phyloP scores from a whole-genome alignment of 192 early-diverging fungal genomes.

The Backusella tuberculispora region DNA sequence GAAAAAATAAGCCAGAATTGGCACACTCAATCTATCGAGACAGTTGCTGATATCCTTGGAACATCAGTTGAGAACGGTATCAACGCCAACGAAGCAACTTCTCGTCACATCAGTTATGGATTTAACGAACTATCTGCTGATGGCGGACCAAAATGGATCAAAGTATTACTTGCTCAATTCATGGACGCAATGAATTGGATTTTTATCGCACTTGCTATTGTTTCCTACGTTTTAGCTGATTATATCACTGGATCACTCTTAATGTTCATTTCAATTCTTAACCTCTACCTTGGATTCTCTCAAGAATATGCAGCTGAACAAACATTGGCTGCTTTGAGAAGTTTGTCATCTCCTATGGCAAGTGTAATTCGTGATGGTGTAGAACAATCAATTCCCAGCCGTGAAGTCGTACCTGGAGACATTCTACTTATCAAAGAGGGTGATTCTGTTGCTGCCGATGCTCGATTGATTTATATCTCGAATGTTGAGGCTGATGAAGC shows the following conservation, averaged over 20 bases:
- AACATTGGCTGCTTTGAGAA: conserved; percentile 88
- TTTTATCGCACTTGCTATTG: conserved; percentile 46
- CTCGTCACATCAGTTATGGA: conserved; percentile 51
- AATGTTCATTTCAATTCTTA: conserved; percentile 78
- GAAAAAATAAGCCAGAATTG: conserved; percentile 10
- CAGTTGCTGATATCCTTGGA: neutral
- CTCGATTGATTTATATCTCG: conserved; percentile 80
- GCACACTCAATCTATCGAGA: conserved; percentile 25
- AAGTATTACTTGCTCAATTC: conserved; percentile 63
- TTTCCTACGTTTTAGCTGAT: conserved; percentile 65
- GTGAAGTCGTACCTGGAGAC: conserved; percentile 87
- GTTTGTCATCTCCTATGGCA: conserved; percentile 84
- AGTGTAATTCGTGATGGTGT: conserved; percentile 87
- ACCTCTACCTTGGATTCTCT: conserved; percentile 87
- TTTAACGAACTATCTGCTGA: conserved; percentile 66
- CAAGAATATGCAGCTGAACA: conserved; percentile 97
- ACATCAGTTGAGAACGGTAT: conserved; percentile 41
- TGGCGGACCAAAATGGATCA: conserved; percentile 60
- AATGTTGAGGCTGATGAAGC: conserved; percentile 94
- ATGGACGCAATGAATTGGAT: conserved; percentile 68
- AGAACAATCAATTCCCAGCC: conserved; percentile 70
- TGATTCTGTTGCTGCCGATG: conserved; percentile 90
- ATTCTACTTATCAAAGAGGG: conserved; percentile 90
- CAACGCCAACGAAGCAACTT: conserved; percentile 38
- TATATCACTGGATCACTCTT: conserved; percentile 74